These are phyloP conservation scores for Dipteronia sinensis DNA, from an alignment of 345 rosid species.

Conservation along the genomic window DNA sequence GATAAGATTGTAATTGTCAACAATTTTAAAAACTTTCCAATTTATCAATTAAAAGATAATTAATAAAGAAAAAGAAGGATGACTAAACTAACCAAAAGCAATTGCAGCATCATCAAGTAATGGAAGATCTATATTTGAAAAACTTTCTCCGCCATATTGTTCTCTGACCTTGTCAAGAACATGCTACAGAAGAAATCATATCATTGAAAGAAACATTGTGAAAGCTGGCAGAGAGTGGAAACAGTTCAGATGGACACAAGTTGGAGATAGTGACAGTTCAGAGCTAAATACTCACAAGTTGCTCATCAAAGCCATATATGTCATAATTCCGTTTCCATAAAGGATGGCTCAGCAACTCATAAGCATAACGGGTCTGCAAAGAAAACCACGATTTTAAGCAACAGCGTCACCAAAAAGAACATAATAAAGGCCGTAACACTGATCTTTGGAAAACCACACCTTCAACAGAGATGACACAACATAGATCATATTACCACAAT, in stretches of 20 bases:
- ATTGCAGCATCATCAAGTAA: conserved; percentile 40
- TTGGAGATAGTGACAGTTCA: conserved; percentile 6
- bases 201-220: conserved; percentile 1
- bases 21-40: conserved; percentile 8
- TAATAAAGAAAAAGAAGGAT: not conserved
- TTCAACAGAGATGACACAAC: not conserved
- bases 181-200: conserved; percentile 50
- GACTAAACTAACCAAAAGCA: conserved; percentile 59
- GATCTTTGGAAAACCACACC: not conserved
- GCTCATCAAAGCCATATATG: conserved; percentile 74
- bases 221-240: not conserved
- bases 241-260: conserved; percentile 5
- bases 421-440: not conserved
- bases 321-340: conserved; percentile 88
- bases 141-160: conserved; percentile 49
- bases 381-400: conserved; percentile 13
- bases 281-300: conserved; percentile 53
- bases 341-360: conserved; percentile 71
- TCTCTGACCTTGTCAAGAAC: conserved; percentile 46
- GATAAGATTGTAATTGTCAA: conserved; percentile 18
- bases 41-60: not conserved
- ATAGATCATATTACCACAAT: not conserved
- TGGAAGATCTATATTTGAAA: conserved; percentile 56
- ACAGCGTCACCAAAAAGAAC: not conserved
- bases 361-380: conserved; percentile 78